Evolutionary conservation across 768 basidiomycete species (phyloP).

Genomic region (Lactarius tabidus): DNA sequence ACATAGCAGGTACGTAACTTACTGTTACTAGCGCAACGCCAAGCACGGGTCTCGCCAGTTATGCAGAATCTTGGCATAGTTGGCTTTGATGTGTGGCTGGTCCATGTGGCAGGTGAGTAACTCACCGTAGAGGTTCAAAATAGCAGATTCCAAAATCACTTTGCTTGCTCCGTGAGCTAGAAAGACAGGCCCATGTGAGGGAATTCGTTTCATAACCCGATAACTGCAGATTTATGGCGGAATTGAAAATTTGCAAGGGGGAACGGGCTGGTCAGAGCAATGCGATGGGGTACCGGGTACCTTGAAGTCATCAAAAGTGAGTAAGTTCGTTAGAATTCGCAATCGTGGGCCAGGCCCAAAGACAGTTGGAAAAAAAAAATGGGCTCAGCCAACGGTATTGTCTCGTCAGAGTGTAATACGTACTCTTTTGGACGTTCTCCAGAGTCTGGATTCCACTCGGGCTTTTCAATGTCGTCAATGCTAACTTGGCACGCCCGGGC

Average conservation of each 20-base stretch:
- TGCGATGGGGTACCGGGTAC: neutral
- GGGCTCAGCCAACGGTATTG: no score
- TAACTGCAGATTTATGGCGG: slow-evolving; percentile 29
- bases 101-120: neutral
- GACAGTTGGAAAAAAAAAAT: no score
- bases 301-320: neutral
- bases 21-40: neutral
- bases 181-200: slow-evolving; percentile 18
- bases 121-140: neutral
- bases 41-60: neutral
- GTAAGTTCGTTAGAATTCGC: no score
- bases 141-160: neutral
- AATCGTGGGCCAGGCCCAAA: no score
- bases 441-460: neutral
- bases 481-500: neutral
- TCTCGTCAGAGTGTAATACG: neutral
- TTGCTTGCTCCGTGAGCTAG: neutral
- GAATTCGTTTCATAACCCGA: neutral
- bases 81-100: neutral
- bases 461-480: neutral
- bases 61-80: neutral
- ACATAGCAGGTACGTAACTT: neutral
- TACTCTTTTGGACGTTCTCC: neutral
- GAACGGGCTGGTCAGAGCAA: slow-evolving; percentile 25
- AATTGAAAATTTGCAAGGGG: slow-evolving; percentile 28